Evolutionary conservation across 768 basidiomycete genomes (phyloP), one percentile per base, ranked within the genome.

Genomic region (Thelephora aurantiotincta): DNA sequence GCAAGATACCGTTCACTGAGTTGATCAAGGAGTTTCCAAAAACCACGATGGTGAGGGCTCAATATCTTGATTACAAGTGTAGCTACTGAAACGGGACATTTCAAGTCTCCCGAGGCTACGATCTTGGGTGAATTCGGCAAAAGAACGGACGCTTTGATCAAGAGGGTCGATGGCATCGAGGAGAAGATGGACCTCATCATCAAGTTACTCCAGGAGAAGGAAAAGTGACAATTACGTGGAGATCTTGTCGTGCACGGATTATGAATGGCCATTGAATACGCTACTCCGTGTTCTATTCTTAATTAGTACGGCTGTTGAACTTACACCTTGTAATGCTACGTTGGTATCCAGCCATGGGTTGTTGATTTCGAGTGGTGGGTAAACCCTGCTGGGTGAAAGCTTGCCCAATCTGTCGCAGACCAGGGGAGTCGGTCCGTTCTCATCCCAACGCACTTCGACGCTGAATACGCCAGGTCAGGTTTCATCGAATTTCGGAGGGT

Each of bases 1-100:
- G 75, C 56, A 82, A 69, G 57, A 75, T 82, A 20, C 66, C 77
- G 12, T 91, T 86, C 55, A 69, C 69, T 19, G 78, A 87, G 42
- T 62, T 91, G 41, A 65, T 85, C 51, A 76, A 77, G 60, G 69
- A 63, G 45, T 81, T 91, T 62, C 89, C 88, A 5, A 76, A 89
- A 58, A 80, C 77, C 34, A 63, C 70, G 34, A 72, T 79, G 66
- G 87, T 86, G 52, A 51, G 78, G 44, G 36, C 35, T 43, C n/a
- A 37, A 45, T 47, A 44, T 30, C 48, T 41, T 1, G 18, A 9
- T 33, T n/a, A n/a, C 33, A 16, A 33, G 46, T 4, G 16, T n/a
- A 9, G 22, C 14, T 9, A 22, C 38, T 41, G 30, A 19, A 41
- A 45, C 35, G 19, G 45, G 33, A 20, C 11, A 14, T 26, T 45